A percentile compares a stretch with the other conserved stretches of the same genome.
phyloP scores from a whole-genome alignment of 345 rosid genomes.

The Atalantia buxifolia region DNA sequence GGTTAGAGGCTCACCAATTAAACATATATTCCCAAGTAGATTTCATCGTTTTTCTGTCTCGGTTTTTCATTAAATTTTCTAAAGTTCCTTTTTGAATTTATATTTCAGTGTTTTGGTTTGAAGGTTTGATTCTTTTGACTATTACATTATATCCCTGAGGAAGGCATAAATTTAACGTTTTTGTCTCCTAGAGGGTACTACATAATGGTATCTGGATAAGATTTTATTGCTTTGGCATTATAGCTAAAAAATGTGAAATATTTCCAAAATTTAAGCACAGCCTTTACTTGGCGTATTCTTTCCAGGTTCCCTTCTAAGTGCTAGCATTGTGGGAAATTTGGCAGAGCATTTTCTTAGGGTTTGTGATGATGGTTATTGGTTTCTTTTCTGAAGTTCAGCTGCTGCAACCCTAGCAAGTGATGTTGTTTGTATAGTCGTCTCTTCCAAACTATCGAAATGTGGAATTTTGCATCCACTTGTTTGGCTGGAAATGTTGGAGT shows the following conservation, averaged over 20 bases:
- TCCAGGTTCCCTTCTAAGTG: slow-evolving; percentile 10
- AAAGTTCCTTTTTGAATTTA: background rate
- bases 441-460: slow-evolving; percentile 34
- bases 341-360: background rate
- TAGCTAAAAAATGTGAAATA: background rate
- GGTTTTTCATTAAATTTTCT: background rate
- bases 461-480: slow-evolving; percentile 58
- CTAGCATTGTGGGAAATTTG: background rate
- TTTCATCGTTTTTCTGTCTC: background rate
- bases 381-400: slow-evolving; percentile 11
- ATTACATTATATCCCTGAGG: background rate
- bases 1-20: background rate
- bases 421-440: slow-evolving; percentile 6
- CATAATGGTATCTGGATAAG: no score
- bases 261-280: background rate
- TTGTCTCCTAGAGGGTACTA: no score
- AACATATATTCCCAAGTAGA: background rate
- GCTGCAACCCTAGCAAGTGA: slow-evolving; percentile 1
- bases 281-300: background rate
- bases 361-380: slow-evolving; percentile 8
- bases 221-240: no score
- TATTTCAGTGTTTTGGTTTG: background rate
- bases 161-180: no score
- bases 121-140: background rate
- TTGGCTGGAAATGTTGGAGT: slow-evolving; percentile 38